Evolutionary conservation across 2,329 filamentous ascomycete species (phyloP), one percentile per base, ranked within the genome.

Genomic region (Colletotrichum caudatum): DNA sequence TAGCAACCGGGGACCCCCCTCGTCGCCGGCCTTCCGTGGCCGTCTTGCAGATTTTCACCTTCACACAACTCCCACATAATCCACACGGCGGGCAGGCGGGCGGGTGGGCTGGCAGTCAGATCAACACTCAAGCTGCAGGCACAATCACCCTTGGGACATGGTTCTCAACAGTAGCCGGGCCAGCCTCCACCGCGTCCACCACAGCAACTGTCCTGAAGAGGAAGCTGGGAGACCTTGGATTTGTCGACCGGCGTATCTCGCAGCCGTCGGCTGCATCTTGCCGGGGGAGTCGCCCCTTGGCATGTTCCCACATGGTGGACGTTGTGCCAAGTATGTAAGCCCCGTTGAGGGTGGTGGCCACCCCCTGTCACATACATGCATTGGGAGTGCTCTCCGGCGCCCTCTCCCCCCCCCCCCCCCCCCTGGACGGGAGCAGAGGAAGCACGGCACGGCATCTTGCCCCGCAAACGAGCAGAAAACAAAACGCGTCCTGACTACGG

Each of bases 231-330:
- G 20, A 48, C 11, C 53, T 16, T n/a, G 26, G 44, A 51, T 23
- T 53, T 59, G 64, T 64, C 69, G 69, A 54, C 65, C 69, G 65
- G 60, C 41, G 60, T 48, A 48, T 64, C 51, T 53, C 58, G 46
- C 65, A 29, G 64, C 65, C 69, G 39, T 46, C 58, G 53, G 65
- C 58, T 60, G 37, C 9, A 54, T 46, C 65, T 59, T 29, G 33
- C 12, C 6, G 33, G n/a, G 20, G 59, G 51, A 23, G 23, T n/a
- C 53, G 53, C n/a, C 64, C 64, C 59, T 29, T 23, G 44, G 37
- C 46, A 54, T 46, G 53, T 53, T 44, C 50, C 18, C 50, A 23
- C 33, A 54, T 35, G 12, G 35, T 39, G 53, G 29, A 29, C 29
- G 29, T 29, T 29, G 29, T 29, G 29, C 29, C 29, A 29, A 29